phyloP scores from a whole-genome alignment of 257 asterid species.

The Cinchona pubescens region DNA sequence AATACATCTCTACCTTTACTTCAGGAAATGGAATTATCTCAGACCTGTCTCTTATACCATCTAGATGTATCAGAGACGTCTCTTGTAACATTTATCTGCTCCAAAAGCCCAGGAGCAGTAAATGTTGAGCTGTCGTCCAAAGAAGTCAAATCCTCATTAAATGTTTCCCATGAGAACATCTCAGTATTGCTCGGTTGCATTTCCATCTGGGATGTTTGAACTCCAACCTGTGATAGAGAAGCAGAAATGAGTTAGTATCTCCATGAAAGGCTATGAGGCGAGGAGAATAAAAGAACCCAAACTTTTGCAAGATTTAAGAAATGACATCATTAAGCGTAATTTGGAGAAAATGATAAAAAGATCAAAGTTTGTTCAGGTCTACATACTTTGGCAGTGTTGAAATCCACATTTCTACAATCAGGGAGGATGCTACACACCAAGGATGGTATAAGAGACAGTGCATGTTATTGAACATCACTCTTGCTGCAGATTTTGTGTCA shows the following conservation, averaged over 20 bases:
- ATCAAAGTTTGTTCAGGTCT: neutral
- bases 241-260: constrained; percentile 6
- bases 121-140: constrained; percentile 70
- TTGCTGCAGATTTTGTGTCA: constrained; percentile 46
- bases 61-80: constrained; percentile 88
- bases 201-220: constrained; percentile 72
- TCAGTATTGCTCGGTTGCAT: constrained; percentile 59
- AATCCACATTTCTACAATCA: constrained; percentile 83
- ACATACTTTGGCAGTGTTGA: constrained; percentile 90
- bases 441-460: constrained; percentile 84
- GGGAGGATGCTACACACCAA: constrained; percentile 98
- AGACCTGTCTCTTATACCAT: no score
- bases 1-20: neutral
- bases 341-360: neutral
- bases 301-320: neutral
- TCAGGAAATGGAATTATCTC: no score
- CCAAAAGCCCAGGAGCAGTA: constrained; percentile 70
- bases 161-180: constrained; percentile 82
- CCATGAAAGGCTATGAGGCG: neutral
- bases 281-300: neutral
- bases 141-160: constrained; percentile 74
- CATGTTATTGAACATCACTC: constrained; percentile 82
- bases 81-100: constrained; percentile 88
- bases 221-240: constrained; percentile 63
- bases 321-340: neutral